Evolutionary conservation across 1,284 basidiomycete genomes (phyloP).

Genomic region (Ustilago tritici): DNA sequence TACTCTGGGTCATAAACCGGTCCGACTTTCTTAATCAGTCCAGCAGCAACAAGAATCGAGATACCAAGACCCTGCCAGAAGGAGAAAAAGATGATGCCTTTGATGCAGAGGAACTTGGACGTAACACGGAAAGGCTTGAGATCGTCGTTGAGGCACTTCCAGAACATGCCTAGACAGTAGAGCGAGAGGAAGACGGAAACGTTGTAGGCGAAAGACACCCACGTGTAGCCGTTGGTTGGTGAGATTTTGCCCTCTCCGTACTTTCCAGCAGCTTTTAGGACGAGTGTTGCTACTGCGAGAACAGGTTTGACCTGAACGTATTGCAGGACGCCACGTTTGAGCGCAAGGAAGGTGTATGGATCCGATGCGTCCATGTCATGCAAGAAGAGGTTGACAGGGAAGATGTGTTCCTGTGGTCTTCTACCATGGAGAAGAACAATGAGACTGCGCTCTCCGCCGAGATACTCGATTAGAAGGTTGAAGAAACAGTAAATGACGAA

Average conservation of each 20-base stretch:
- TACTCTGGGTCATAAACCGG: slow-evolving; percentile 86
- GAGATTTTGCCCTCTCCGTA: slow-evolving; percentile 89
- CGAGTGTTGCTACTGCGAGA: slow-evolving; percentile 83
- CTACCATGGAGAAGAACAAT: slow-evolving; percentile 91
- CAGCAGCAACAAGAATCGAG: slow-evolving; percentile 86
- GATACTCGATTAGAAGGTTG: slow-evolving; percentile 74
- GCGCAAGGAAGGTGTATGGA: slow-evolving; percentile 87
- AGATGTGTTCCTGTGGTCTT: slow-evolving; percentile 85
- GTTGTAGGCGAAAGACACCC: slow-evolving; percentile 78
- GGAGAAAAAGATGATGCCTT: slow-evolving; percentile 91
- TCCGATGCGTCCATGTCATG: slow-evolving; percentile 65
- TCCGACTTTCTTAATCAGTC: slow-evolving; percentile 76
- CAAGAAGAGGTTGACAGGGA: slow-evolving; percentile 77
- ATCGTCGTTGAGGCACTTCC: slow-evolving; percentile 63
- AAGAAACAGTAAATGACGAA: slow-evolving; percentile 89
- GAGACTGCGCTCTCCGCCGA: slow-evolving; percentile 91
- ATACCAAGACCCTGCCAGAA: slow-evolving; percentile 92
- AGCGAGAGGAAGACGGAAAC: slow-evolving; percentile 72
- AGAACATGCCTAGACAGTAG: slow-evolving; percentile 67
- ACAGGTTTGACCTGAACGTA: slow-evolving; percentile 97
- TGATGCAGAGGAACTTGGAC: slow-evolving; percentile 86
- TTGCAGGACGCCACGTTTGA: slow-evolving; percentile 95
- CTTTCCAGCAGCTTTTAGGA: slow-evolving; percentile 86
- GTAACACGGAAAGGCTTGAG: slow-evolving; percentile 64
- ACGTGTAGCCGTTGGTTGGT: slow-evolving; percentile 81